A percentile compares a stretch with the other conserved stretches of the same genome.
These are phyloP conservation scores for Wallacemonas sp. DNA, from an alignment of 208 protist species.

Conservation along the genomic window DNA sequence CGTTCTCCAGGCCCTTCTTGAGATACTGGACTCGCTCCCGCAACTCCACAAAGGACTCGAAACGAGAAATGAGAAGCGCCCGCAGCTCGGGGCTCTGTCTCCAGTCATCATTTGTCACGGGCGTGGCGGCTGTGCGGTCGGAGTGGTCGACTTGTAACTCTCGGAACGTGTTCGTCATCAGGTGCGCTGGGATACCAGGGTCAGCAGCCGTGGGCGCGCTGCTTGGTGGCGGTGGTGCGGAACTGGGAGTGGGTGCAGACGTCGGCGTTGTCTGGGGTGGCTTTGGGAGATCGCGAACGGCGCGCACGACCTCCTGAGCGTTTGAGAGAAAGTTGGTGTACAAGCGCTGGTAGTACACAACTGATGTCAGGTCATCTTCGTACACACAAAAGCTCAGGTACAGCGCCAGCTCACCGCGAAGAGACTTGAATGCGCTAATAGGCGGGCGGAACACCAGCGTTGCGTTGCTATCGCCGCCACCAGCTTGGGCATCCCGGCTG, in stretches of 20 bases:
- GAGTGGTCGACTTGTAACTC: conserved; percentile 17
- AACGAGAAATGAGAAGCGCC: not conserved
- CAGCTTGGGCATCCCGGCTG: conserved; percentile 6
- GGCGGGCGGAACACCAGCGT: conserved; percentile 71
- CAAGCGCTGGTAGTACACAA: conserved; percentile 48
- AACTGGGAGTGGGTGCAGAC: too few species aligned
- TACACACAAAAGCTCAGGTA: conserved; percentile 68
- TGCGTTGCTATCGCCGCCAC: not conserved
- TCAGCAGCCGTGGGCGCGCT: not conserved
- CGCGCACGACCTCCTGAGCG: conserved; percentile 29
- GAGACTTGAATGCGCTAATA: conserved; percentile 61
- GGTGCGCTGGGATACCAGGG: not conserved
- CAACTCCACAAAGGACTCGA: conserved; percentile 21
- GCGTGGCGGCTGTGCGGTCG: not conserved
- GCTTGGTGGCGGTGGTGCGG: not conserved
- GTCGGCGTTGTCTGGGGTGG: conserved; percentile 14
- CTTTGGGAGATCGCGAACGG: conserved; percentile 44
- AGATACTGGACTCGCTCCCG: conserved; percentile 12
- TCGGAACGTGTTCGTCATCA: conserved; percentile 14
- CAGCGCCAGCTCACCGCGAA: conserved; percentile 52
- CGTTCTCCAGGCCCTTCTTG: conserved; percentile 24
- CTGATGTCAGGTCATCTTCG: conserved; percentile 69
- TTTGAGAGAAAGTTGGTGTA: conserved; percentile 45
- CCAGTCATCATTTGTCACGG: not conserved
- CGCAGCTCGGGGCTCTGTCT: conserved; percentile 10